phyloP scores from a whole-genome alignment of 169 alveolate genomes.

The Perkinsus chesapeaki region DNA sequence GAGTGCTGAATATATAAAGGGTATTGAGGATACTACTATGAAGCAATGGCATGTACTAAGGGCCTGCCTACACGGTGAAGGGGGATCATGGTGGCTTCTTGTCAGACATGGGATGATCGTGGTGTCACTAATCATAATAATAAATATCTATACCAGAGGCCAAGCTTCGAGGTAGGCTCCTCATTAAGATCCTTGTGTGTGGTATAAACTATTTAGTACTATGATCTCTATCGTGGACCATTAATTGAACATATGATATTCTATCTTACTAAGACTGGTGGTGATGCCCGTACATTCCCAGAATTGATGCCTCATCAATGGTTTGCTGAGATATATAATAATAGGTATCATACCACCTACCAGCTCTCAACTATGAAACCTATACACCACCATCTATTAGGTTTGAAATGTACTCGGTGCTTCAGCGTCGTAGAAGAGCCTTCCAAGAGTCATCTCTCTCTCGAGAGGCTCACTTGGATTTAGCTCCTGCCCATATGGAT shows the following conservation, averaged over 20 bases:
- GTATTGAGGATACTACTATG: background rate
- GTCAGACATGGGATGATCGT: background rate
- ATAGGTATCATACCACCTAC: background rate
- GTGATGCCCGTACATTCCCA: constrained; percentile 66
- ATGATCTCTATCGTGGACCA: constrained; percentile 25
- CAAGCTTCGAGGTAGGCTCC: constrained; percentile 13
- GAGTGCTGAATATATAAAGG: background rate
- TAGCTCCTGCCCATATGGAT: constrained; percentile 24
- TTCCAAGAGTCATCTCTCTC: constrained; percentile 11
- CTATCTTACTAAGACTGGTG: constrained; percentile 65
- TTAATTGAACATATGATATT: constrained; percentile 67
- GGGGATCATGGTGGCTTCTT: background rate
- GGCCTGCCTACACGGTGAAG: background rate
- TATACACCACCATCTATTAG: background rate
- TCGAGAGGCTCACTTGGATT: constrained; percentile 24
- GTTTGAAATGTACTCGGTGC: constrained; percentile 5
- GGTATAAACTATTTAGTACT: background rate
- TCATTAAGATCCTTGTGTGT: background rate
- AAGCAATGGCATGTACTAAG: background rate
- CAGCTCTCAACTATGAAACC: background rate
- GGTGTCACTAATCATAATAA: background rate
- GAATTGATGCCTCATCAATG: constrained; percentile 38
- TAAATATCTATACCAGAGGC: constrained; percentile 10
- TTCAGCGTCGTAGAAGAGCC: constrained; percentile 30
- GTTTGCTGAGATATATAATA: constrained; percentile 8